These are phyloP conservation scores for Gaeumannomyces tritici DNA, from an alignment of 2,329 filamentous ascomycete species.

Conservation along the genomic window DNA sequence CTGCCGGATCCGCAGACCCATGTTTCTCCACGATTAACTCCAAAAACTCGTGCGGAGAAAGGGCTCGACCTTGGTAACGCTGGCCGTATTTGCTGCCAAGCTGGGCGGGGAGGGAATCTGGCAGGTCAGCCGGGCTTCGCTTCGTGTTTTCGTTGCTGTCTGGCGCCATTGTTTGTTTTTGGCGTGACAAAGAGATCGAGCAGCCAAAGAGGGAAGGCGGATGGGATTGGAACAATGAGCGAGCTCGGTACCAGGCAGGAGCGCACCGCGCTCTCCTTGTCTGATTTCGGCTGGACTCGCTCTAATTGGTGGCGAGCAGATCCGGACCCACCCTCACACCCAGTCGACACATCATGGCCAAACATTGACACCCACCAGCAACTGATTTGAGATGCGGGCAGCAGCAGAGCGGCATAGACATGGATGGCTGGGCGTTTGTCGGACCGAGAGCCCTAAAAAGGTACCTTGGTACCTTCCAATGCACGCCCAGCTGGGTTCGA, in stretches of 20 bases:
- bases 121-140: no score
- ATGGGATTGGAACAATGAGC: background rate
- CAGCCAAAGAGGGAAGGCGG: background rate
- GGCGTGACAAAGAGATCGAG: no score
- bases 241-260: background rate
- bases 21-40: background rate
- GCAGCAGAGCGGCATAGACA: background rate
- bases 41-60: background rate
- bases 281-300: background rate
- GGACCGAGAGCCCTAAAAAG: background rate
- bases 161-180: no score
- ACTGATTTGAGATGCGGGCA: background rate
- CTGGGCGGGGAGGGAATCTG: no score
- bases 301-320: background rate
- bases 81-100: no score
- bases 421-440: background rate
- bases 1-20: conserved; percentile 3
- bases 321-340: background rate
- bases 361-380: no score
- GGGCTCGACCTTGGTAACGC: background rate
- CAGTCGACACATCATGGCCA: no score
- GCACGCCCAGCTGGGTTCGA: background rate
- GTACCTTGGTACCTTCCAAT: background rate
- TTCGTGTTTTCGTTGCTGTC: background rate
- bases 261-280: background rate